Evolutionary conservation across 2,329 filamentous ascomycete genomes (phyloP).

Genomic region (Cytospora mali): DNA sequence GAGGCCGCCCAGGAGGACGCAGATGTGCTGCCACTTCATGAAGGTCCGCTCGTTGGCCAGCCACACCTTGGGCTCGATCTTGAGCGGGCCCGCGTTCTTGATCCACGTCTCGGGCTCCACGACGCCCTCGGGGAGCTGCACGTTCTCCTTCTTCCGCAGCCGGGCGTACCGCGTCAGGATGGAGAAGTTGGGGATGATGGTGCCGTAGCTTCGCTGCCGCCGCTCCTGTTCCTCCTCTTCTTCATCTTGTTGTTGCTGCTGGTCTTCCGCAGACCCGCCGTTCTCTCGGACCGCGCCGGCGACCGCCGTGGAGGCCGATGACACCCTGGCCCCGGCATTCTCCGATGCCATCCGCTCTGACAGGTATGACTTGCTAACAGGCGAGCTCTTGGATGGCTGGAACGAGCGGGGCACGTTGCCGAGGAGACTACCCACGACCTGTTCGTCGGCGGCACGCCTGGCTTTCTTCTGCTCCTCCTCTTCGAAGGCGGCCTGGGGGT

Average conservation of each 20-base stretch:
- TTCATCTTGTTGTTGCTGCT: conserved; percentile 24
- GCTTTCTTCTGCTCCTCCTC: conserved; percentile 85
- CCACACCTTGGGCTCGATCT: conserved; percentile 98
- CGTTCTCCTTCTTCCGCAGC: conserved; percentile 47
- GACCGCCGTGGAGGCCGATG: conserved; percentile 23
- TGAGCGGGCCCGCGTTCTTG: conserved; percentile 89
- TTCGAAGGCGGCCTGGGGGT: conserved; percentile 87
- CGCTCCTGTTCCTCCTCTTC: conserved; percentile 23
- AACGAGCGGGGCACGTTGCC: conserved; percentile 60
- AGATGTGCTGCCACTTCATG: conserved; percentile 98
- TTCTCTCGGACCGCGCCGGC: background rate
- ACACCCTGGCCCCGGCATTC: conserved; percentile 27
- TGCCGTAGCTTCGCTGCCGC: conserved; percentile 48
- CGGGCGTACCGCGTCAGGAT: conserved; percentile 72
- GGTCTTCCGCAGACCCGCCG: conserved; percentile 12
- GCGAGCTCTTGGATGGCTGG: conserved; percentile 66
- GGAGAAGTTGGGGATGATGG: conserved; percentile 80
- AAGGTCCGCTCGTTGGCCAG: conserved; percentile 98
- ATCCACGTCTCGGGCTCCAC: conserved; percentile 83
- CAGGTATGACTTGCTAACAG: conserved; percentile 67
- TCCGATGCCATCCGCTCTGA: conserved; percentile 51
- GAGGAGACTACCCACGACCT: conserved; percentile 86
- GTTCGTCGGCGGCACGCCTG: conserved; percentile 81
- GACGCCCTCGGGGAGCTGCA: conserved; percentile 81
- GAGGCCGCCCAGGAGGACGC: conserved; percentile 80